Evolutionary conservation across 495 filamentous ascomycete genomes (phyloP).

Genomic region (Durotheca rogersii): DNA sequence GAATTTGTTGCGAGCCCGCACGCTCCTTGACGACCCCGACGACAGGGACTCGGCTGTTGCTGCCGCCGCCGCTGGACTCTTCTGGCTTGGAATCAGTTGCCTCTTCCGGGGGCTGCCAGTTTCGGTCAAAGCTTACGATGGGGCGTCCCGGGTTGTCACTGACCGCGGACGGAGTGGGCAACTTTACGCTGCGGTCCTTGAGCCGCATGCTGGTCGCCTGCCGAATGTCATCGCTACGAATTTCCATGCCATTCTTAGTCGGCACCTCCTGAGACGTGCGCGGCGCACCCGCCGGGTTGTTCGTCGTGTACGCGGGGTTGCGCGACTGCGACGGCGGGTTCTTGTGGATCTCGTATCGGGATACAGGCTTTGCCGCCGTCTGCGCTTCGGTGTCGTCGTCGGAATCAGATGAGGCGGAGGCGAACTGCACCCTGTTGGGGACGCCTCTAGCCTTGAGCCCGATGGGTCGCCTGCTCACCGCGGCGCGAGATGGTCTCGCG

Average conservation of each 20-base stretch:
- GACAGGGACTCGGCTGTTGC: conserved; percentile 30
- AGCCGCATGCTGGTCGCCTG: conserved; percentile 88
- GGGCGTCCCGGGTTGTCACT: conserved; percentile 81
- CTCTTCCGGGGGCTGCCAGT: conserved; percentile 69
- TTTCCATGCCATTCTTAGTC: conserved; percentile 73
- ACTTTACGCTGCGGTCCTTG: conserved; percentile 77
- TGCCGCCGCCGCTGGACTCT: conserved; percentile 38
- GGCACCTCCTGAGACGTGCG: conserved; percentile 38
- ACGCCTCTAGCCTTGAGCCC: conserved; percentile 59
- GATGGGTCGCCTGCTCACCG: conserved; percentile 34
- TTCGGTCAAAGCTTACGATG: conserved; percentile 87
- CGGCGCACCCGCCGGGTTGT: conserved; percentile 47
- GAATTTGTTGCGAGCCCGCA: conserved; percentile 27
- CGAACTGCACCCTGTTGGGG: conserved; percentile 55
- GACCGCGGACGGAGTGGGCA: conserved; percentile 83
- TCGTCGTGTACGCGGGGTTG: conserved; percentile 70
- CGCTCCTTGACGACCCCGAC: conserved; percentile 35
- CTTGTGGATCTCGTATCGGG: conserved; percentile 70
- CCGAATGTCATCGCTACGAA: conserved; percentile 81
- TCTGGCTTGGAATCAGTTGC: conserved; percentile 58
- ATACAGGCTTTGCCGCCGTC: conserved; percentile 54
- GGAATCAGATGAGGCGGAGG: conserved; percentile 36
- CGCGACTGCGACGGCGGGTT: conserved; percentile 76
- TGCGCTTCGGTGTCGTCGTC: conserved; percentile 13
- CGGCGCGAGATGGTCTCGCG: conserved; percentile 14